Base-by-base conservation (phyloP, 1,284 basidiomycete genomes). In the Leccinum ponderosum region DNA sequence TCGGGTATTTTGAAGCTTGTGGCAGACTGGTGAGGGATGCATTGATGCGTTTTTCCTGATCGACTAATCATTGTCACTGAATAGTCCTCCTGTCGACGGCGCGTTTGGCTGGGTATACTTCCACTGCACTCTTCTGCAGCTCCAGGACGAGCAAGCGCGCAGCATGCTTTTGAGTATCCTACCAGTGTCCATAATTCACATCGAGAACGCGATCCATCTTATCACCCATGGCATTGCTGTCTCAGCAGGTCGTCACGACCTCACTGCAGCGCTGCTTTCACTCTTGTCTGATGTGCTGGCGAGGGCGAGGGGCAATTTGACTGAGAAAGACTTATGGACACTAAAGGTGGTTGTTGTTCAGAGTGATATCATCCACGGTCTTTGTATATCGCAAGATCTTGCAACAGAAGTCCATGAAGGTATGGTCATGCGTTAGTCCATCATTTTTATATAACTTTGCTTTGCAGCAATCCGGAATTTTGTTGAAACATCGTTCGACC, bases 61-160 rank as follows among this genome's bases (percentile, higher is more conserved):
- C 35, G 47, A 14, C 25, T 57, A 25, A 47, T 63, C 0, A 53
- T 58, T 33, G 11, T 5, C 29, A 52, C 14, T 17, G 31, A 15
- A 64, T 14, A 72, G 66, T 53, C 59, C 54, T 52, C 48, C 39
- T 17, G 1, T 59, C 12, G 60, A 63, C 8, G 60, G 81, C 7
- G 56, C 65, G 2, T 84, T 86, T 58, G 76, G 78, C 14, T 77
- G 75, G 66, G 62, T 87, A 20, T 82, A 83, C 64, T 59, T 81
- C 6, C 78, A 86, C 60, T 73, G 78, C 6, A 60, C 66, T 2
- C 63, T 67, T 39, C 52, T 33, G 52, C 52, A 62, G 47, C 50
- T 79, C 9, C 62, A 58, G 3, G 66, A 76, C n/a, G 31, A 25
- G n/a, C 44, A 55, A 7, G 64, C 59, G 27, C 66, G 73, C n/a